A percentile compares a stretch with the other conserved stretches of the same genome.
These are phyloP conservation scores for Botryosphaeria dothidea DNA, from an alignment of 2,329 filamentous ascomycete genomes.

Conservation along the genomic window DNA sequence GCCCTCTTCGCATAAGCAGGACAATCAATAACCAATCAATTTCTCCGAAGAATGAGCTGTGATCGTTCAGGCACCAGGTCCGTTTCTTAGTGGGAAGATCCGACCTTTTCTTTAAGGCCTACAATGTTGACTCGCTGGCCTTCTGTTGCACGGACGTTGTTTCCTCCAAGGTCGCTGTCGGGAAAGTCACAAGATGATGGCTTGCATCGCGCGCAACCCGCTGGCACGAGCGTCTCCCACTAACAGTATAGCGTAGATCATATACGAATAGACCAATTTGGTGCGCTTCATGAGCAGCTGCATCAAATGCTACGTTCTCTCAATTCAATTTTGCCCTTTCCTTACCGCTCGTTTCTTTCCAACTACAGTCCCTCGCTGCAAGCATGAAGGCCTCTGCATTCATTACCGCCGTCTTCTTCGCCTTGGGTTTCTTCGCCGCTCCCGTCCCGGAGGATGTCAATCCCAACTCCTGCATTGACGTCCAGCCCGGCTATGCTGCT, in stretches of 20 bases:
- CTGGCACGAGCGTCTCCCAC: neutral
- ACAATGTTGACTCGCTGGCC: no score
- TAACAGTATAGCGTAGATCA: neutral
- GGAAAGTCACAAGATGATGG: no score
- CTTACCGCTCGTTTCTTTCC: neutral
- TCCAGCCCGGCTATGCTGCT: neutral
- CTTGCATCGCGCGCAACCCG: neutral
- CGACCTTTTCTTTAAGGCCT: no score
- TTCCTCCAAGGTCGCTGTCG: no score
- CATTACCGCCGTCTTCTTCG: neutral
- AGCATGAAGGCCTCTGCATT: neutral
- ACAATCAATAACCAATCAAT: no score
- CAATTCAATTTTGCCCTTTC: rapidly evolving
- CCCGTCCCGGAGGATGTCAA: neutral
- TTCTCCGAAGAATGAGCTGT: no score
- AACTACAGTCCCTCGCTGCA: neutral
- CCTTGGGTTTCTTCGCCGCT: neutral
- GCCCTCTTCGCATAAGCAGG: no score
- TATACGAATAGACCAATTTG: neutral
- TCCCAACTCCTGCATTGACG: neutral
- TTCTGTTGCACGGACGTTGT: no score
- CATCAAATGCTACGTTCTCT: no score
- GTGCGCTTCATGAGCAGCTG: neutral
- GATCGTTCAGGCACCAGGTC: no score
- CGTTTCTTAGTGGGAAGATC: no score